phyloP scores from a whole-genome alignment of 2,329 filamentous ascomycete species.

The Arthrinium puccinioides region DNA sequence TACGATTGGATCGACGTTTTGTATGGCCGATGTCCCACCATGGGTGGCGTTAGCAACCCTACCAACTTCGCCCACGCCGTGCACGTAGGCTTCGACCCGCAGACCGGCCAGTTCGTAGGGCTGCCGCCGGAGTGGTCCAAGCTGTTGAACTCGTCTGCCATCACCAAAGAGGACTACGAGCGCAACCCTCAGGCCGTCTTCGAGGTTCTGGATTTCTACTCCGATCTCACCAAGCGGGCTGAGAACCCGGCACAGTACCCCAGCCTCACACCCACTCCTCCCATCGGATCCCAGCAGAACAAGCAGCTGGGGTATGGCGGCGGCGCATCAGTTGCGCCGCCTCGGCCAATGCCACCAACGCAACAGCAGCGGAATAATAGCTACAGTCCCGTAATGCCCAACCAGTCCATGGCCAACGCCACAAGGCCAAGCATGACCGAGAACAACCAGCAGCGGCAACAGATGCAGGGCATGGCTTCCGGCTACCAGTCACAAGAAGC shows the following conservation, averaged over 20 bases:
- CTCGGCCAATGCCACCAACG: slow-evolving; percentile 56
- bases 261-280: slow-evolving; percentile 61
- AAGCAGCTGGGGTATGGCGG: slow-evolving; percentile 57
- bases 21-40: slow-evolving; percentile 90
- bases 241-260: slow-evolving; percentile 65
- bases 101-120: slow-evolving; percentile 90
- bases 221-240: slow-evolving; percentile 69
- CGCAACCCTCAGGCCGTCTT: slow-evolving; percentile 85
- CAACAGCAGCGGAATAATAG: slow-evolving; percentile 32
- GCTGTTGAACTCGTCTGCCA: slow-evolving; percentile 88
- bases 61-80: slow-evolving; percentile 97
- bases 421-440: slow-evolving; percentile 38
- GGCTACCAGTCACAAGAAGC: slow-evolving; percentile 46
- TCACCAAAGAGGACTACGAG: slow-evolving; percentile 97
- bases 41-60: slow-evolving; percentile 97
- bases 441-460: slow-evolving; percentile 45
- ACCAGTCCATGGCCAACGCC: slow-evolving; percentile 28
- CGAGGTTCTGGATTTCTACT: slow-evolving; percentile 80
- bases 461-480: slow-evolving; percentile 49
- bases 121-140: slow-evolving; percentile 96
- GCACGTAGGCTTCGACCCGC: slow-evolving; percentile 94
- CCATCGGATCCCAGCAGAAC: slow-evolving; percentile 46
- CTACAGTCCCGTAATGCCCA: slow-evolving; percentile 28
- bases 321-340: slow-evolving; percentile 57
- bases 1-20: slow-evolving; percentile 99